Percentiles rank a stretch among this genome's conserved stretches.
phyloP scores from a whole-genome alignment of 2,329 filamentous ascomycete species.

The Fusarium armeniacum region DNA sequence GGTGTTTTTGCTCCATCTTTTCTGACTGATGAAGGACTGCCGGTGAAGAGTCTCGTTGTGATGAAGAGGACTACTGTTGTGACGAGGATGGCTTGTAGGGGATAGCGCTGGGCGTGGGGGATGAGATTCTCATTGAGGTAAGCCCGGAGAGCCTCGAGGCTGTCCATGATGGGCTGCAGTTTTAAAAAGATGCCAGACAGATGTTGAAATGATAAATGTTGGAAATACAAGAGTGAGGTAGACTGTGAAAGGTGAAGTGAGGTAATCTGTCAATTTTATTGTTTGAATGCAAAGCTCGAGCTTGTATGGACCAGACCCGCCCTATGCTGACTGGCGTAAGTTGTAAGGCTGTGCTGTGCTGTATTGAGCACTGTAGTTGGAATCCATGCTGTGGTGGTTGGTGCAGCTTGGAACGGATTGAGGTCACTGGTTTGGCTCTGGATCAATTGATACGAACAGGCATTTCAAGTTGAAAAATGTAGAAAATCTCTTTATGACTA shows the following conservation, averaged over 20 bases:
- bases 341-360: slow-evolving; percentile 42
- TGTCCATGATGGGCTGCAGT: slow-evolving; percentile 32
- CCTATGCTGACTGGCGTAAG: slow-evolving; percentile 30
- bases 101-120: slow-evolving; percentile 43
- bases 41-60: slow-evolving; percentile 47
- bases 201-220: background rate
- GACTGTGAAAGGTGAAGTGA: slow-evolving; percentile 6
- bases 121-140: slow-evolving; percentile 41
- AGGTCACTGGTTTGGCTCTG: background rate
- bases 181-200: background rate
- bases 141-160: slow-evolving; percentile 23
- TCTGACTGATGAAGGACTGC: slow-evolving; percentile 57
- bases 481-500: background rate
- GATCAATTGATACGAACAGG: background rate
- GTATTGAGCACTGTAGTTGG: slow-evolving; percentile 28
- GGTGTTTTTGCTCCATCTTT: slow-evolving; percentile 43
- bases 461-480: background rate
- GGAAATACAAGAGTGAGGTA: background rate
- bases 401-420: background rate
- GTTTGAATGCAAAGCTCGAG: slow-evolving; percentile 22
- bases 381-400: slow-evolving; percentile 7
- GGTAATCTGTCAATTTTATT: slow-evolving; percentile 39
- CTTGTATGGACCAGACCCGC: slow-evolving; percentile 40
- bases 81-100: slow-evolving; percentile 42
- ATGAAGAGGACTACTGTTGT: slow-evolving; percentile 48